A percentile compares a stretch with the other conserved stretches of the same genome.
These are phyloP conservation scores for Delphinella strobiligena DNA, from an alignment of 2,329 filamentous ascomycete genomes.

Conservation along the genomic window DNA sequence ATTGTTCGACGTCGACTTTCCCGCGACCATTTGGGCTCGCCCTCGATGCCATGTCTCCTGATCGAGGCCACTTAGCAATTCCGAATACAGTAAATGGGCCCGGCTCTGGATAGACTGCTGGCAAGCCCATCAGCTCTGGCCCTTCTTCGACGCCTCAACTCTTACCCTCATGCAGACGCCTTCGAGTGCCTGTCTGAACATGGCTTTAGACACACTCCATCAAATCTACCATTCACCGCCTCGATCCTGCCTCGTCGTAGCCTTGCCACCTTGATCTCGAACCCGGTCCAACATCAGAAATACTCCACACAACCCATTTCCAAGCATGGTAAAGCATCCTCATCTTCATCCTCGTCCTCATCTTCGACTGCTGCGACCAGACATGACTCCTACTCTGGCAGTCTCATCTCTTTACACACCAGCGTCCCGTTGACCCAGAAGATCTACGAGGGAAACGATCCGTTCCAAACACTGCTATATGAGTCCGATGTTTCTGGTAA, in stretches of 20 bases:
- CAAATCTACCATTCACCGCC: too few relatives aligned
- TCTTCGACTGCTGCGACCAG: not conserved
- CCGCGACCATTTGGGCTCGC: too few relatives aligned
- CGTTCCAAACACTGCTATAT: constrained; percentile 15
- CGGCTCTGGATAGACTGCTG: constrained; percentile 33
- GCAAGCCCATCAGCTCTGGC: constrained; percentile 29
- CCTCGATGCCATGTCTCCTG: constrained; percentile 20
- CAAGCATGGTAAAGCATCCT: too few relatives aligned
- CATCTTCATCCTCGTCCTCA: too few relatives aligned
- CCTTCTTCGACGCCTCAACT: not conserved
- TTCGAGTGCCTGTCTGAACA: not conserved
- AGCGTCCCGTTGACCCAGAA: constrained; percentile 7
- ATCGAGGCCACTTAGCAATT: constrained; percentile 17
- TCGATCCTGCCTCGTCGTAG: too few relatives aligned
- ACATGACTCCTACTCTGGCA: not conserved
- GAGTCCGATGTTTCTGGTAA: constrained; percentile 18
- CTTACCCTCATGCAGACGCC: constrained; percentile 2
- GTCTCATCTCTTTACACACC: constrained; percentile 10
- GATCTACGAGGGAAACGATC: not conserved
- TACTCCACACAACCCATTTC: too few relatives aligned
- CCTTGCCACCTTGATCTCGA: too few relatives aligned
- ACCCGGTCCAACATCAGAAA: too few relatives aligned
- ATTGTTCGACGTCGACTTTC: too few relatives aligned
- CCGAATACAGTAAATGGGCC: constrained; percentile 32
- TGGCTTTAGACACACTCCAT: not conserved